Percentiles rank a stretch among this genome's conserved stretches.
These are phyloP conservation scores for Cyberlindnera nakhonratchasimensis DNA, from an alignment of 805 yeast species.

Conservation along the genomic window DNA sequence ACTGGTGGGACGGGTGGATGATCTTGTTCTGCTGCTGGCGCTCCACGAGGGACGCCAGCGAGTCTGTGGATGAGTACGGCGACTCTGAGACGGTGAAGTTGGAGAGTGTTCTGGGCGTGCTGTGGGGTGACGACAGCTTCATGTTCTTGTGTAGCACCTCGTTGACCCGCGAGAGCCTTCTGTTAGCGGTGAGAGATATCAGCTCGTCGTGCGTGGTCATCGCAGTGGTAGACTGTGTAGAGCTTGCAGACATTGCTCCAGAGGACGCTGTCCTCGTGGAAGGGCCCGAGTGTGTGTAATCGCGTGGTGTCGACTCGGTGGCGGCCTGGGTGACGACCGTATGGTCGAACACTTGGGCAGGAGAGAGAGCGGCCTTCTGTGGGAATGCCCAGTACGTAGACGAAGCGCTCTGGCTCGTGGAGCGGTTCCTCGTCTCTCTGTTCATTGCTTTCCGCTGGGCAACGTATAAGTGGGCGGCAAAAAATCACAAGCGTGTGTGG, in stretches of 20 bases:
- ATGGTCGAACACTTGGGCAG: slow-evolving; percentile 19
- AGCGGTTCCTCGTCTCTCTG: slow-evolving; percentile 7
- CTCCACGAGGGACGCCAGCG: slow-evolving; percentile 37
- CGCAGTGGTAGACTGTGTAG: not conserved
- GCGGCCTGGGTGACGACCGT: not conserved
- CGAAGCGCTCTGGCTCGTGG: slow-evolving; percentile 6
- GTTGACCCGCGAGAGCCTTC: slow-evolving; percentile 18
- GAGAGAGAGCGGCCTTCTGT: slow-evolving; percentile 20
- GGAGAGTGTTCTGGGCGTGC: slow-evolving; percentile 11
- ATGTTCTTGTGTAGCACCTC: slow-evolving; percentile 20
- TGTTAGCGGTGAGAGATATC: not conserved
- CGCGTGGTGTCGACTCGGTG: slow-evolving; percentile 1
- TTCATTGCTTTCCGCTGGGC: not conserved
- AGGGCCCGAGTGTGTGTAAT: not conserved
- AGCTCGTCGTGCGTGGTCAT: slow-evolving; percentile 6
- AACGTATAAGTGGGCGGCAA: not conserved
- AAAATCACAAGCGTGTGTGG: too few relatives aligned
- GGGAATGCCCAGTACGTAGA: slow-evolving; percentile 9
- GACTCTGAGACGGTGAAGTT: slow-evolving; percentile 15
- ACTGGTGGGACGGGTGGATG: slow-evolving; percentile 40
- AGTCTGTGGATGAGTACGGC: slow-evolving; percentile 34
- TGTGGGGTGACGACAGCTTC: slow-evolving; percentile 23
- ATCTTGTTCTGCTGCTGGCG: slow-evolving; percentile 38
- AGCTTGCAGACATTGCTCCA: not conserved
- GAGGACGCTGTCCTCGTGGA: slow-evolving; percentile 2